phyloP scores from a whole-genome alignment of 23 red algal genomes.

The Pyropia haitanensis region DNA sequence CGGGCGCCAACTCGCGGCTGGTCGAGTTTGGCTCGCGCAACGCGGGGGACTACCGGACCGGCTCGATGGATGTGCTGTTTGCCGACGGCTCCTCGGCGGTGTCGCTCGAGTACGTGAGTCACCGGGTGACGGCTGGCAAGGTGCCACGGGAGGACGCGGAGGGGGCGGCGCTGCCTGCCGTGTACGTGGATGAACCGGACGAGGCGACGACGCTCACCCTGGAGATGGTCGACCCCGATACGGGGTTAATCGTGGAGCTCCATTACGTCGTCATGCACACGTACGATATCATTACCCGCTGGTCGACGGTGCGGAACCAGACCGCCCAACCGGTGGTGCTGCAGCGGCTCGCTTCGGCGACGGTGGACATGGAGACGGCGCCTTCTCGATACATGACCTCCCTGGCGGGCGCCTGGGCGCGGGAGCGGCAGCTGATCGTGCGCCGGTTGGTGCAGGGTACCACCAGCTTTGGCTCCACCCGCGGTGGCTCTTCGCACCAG shows the following conservation, averaged over 20 bases:
- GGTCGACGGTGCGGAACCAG: constrained; percentile 14
- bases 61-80: constrained; percentile 13
- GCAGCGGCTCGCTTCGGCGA: constrained; percentile 10
- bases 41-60: constrained; percentile 38
- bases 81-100: constrained; percentile 8
- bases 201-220: constrained; percentile 33
- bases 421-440: constrained; percentile 21
- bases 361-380: constrained; percentile 32
- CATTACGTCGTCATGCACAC: constrained; percentile 30
- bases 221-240: constrained; percentile 31
- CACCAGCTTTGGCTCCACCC: constrained; percentile 12
- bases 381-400: constrained; percentile 14
- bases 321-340: constrained; percentile 18
- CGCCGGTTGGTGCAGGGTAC: constrained; percentile 2
- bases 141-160: too few species aligned
- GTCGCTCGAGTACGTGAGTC: constrained; percentile 23
- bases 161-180: constrained; percentile 5
- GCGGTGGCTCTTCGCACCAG: constrained; percentile 40
- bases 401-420: constrained; percentile 25
- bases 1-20: constrained; percentile 26
- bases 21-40: constrained; percentile 25
- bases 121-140: constrained; percentile 24
- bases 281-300: constrained; percentile 22
- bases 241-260: constrained; percentile 28
- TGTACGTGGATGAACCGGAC: not conserved